Evolutionary conservation across 495 filamentous ascomycete genomes (phyloP), one percentile per base, ranked within the genome.

Genomic region (Rusavskia elegans): DNA sequence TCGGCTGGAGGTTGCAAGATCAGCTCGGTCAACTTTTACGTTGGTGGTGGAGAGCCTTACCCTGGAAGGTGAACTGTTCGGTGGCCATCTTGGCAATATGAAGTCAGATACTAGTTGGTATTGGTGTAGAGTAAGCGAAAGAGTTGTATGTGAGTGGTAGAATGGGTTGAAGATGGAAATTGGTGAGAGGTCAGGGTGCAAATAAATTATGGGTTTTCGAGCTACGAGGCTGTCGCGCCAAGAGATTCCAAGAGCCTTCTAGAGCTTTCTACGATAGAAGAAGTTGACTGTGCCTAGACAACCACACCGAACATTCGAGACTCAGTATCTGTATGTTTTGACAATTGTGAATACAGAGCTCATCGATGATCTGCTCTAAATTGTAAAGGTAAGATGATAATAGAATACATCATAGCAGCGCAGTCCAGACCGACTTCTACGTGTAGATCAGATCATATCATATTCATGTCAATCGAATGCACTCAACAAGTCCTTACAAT

Each of bases 1-100:
- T 96, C 90, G 84, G 89, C 90, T 82, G 95, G 90, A 78, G 95
- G 95, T 83, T 96, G 90, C 77, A 97, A 97, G 54, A 87, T 93
- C 23, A 29, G 44, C 21, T 23, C 23, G 1, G 44, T 29, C 7
- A 20, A 42, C 19, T 3, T 23, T 25, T n/a, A 23, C 20, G 19
- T 11, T 3, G 1, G 14, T 5, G 1, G 19, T 20, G 13, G 1
- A 2, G 29, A 29, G 44, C 6, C 44, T 16, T 21, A 46, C 44
- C 44, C 23, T 46, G 44, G 16, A 46, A 46, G 14, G 44, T 46
- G 44, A 46, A 46, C 16, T 46, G 44, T 46, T 46, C 44, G 23
- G 44, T 46, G 14, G 44, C 44, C 44, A 46, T 46, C 20, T 13
- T 46, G 5, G 7, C 32, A 7, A 35, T 35, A 11, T 35, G 44